Evolutionary conservation across 306 rosid genomes (phyloP), one percentile per base, ranked within the genome.

Genomic region (Cicer pinnatifidum): DNA sequence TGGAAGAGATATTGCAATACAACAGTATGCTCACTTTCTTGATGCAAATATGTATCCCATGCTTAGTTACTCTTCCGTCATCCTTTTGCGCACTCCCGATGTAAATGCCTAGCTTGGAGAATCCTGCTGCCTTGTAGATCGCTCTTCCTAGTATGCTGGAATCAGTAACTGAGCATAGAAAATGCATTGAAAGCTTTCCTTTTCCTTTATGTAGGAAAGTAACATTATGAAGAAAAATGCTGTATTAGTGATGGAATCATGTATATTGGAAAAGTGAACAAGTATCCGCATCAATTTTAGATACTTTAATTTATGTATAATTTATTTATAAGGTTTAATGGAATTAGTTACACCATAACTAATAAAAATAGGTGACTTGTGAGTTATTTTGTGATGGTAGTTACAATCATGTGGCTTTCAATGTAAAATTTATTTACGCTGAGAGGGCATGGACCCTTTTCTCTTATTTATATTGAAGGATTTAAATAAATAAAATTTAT

Each of bases 61-160:
- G 99, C 91, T 88, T 53, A 88, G 93, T 85, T 94, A 91, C 88
- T 94, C 99, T 78, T 91, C 99, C 80, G 80, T 91, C 84, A 84
- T 94, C 79, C 90, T 94, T n/a, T 38, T 91, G 64, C 89, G 77
- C 57, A 57, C 83, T 57, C 96, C 91, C 3, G 76, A 82, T 48
- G 79, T 81, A 78, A 81, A 59, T 79, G 81, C 79, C 6, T 81
- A 77, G 68, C 69, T 38, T 75, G 79, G 65, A 59, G 46, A 67
- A 58, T 72, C 69, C 11, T 52, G 57, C 48, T 71, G 41, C 60
- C 47, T 37, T 51, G 57, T 7, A 67, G 59, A 56, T 41, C 68
- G 43, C 50, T 53, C 2, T 35, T 53, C 73, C 15, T 12, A 3
- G 60, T 40, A 46, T 51, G 59, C 15, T 63, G 62, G 73, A 46